Percentiles rank a stretch among this genome's conserved stretches.
phyloP scores from a whole-genome alignment of 2,329 filamentous ascomycete genomes.

The Monilinia vaccinii-corymbosi region DNA sequence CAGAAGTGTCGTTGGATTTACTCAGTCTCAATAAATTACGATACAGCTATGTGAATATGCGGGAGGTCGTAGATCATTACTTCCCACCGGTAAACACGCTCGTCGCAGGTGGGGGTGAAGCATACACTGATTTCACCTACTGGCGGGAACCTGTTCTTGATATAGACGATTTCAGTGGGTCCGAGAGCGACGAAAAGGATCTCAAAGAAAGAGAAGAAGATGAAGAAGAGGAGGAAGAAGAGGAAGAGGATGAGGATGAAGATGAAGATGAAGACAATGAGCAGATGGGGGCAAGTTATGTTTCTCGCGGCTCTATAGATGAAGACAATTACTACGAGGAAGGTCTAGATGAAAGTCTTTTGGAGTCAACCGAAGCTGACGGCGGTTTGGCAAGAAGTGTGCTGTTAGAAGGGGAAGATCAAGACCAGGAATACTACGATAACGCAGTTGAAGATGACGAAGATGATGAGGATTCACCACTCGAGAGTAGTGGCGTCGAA shows the following conservation, averaged over 20 bases:
- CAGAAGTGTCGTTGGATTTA: slow-evolving; percentile 86
- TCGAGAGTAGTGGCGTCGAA: neutral
- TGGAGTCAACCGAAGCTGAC: slow-evolving; percentile 22
- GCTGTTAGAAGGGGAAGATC: slow-evolving; percentile 29
- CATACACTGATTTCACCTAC: slow-evolving; percentile 95
- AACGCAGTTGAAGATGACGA: slow-evolving; percentile 11
- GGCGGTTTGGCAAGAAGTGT: slow-evolving; percentile 20
- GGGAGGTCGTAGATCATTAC: slow-evolving; percentile 95
- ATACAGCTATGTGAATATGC: slow-evolving; percentile 94
- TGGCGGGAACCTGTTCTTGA: slow-evolving; percentile 84
- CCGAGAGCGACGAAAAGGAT: slow-evolving; percentile 55
- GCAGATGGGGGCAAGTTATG: slow-evolving; percentile 46
- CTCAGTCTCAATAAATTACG: slow-evolving; percentile 89
- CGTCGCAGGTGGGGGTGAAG: slow-evolving; percentile 81
- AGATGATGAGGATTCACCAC: neutral
- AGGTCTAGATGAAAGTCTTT: slow-evolving; percentile 21
- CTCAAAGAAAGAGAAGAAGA: slow-evolving; percentile 43
- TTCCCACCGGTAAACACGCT: slow-evolving; percentile 87
- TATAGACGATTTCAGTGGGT: slow-evolving; percentile 80
- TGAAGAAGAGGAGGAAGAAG: slow-evolving; percentile 37
- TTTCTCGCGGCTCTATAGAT: slow-evolving; percentile 43
- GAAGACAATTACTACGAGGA: slow-evolving; percentile 33
- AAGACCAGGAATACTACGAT: slow-evolving; percentile 8
- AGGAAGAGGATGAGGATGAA: slow-evolving; percentile 37
- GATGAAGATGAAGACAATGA: slow-evolving; percentile 43